Evolutionary conservation across 768 basidiomycete species (phyloP).

Genomic region (Leccinellum rugosiceps): DNA sequence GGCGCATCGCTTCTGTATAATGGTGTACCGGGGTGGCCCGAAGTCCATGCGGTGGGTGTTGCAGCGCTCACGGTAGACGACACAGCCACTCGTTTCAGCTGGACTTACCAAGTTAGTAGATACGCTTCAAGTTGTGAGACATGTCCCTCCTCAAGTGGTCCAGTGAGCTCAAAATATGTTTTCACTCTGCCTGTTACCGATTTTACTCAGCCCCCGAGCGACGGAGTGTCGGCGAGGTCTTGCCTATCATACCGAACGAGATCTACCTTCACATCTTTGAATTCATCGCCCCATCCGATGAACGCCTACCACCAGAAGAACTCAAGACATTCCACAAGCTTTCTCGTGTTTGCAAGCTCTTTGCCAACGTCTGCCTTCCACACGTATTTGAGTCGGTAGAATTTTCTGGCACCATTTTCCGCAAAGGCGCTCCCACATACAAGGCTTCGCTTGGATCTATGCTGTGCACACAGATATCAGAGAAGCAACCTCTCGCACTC

Average conservation of each 20-base stretch:
- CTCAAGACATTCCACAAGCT: conserved; percentile 21
- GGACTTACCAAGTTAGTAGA: no score
- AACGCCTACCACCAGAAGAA: conserved; percentile 11
- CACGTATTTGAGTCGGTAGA: conserved; percentile 37
- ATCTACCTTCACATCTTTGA: conserved; percentile 43
- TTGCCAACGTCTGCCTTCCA: conserved; percentile 37
- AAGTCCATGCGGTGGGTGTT: no score
- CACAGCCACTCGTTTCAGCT: no score
- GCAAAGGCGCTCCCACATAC: background rate
- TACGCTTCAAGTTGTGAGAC: no score
- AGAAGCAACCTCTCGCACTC: background rate
- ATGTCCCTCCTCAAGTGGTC: conserved; percentile 7
- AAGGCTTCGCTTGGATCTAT: background rate
- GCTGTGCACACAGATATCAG: background rate
- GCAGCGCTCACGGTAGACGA: no score
- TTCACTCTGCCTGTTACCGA: background rate
- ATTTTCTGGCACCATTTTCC: conserved; percentile 14
- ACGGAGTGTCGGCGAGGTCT: background rate
- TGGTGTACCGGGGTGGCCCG: no score
- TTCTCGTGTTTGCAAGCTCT: conserved; percentile 42
- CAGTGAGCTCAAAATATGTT: background rate
- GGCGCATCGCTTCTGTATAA: no score
- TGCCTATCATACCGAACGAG: conserved; percentile 41
- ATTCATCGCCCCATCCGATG: conserved; percentile 22
- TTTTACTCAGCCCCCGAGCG: conserved; percentile 27